These are phyloP conservation scores for Annulohypoxylon maeteangense DNA, from an alignment of 495 filamentous ascomycete genomes.

Conservation along the genomic window DNA sequence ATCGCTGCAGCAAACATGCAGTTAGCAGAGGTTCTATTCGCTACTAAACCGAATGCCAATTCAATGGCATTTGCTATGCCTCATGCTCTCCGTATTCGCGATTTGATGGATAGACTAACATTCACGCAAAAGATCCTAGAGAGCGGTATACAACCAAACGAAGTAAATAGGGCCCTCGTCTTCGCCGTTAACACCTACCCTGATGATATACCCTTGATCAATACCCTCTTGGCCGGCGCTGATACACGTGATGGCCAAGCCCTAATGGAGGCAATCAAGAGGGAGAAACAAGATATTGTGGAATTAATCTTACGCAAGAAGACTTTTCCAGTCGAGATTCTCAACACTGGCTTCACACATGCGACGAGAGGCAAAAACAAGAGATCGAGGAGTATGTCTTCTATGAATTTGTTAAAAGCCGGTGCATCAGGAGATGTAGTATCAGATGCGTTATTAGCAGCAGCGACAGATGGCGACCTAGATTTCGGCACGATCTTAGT, in stretches of 20 bases:
- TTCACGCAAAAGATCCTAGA: constrained; percentile 56
- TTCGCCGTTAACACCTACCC: constrained; percentile 55
- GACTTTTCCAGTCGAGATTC: constrained; percentile 40
- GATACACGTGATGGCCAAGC: constrained; percentile 57
- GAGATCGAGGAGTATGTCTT: constrained; percentile 47
- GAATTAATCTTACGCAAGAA: constrained; percentile 53
- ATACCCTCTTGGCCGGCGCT: constrained; percentile 50
- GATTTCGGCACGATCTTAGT: constrained; percentile 54
- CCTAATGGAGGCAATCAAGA: constrained; percentile 50
- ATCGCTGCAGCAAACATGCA: constrained; percentile 52
- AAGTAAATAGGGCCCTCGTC: constrained; percentile 56
- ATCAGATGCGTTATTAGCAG: constrained; percentile 54
- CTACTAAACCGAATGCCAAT: constrained; percentile 41
- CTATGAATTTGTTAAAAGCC: constrained; percentile 50
- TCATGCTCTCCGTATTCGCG: constrained; percentile 54
- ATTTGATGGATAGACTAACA: constrained; percentile 55
- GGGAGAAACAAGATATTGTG: constrained; percentile 50
- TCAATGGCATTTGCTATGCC: constrained; percentile 56
- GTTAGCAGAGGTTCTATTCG: constrained; percentile 55
- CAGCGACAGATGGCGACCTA: constrained; percentile 58
- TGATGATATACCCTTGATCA: constrained; percentile 54
- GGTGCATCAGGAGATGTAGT: constrained; percentile 50
- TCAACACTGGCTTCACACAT: constrained; percentile 48
- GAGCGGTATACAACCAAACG: constrained; percentile 50
- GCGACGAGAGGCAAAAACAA: constrained; percentile 48